Base-by-base conservation (phyloP, 495 filamentous ascomycete species). In the Tetracladium marchalianum region DNA sequence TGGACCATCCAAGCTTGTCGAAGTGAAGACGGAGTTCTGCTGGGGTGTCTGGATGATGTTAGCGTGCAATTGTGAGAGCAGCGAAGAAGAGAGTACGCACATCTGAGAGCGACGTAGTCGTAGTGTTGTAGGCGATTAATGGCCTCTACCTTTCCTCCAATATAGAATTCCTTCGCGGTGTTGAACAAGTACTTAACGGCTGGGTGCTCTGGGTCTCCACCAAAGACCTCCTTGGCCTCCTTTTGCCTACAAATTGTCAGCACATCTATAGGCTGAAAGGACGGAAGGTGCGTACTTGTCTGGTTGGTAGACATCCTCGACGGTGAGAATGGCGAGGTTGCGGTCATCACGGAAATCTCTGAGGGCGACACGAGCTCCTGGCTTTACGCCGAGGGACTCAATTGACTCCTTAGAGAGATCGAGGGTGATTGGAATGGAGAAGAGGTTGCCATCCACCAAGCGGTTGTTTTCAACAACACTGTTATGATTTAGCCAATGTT, bases 1-100 rank as follows among this genome's bases (percentile, higher is more conserved):
- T 78, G 59, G 81, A 80, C 92, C 92, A 98, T 63, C 92, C 92
- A 60, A 98, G 86, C 75, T 98, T 98, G 71, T 96, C 90, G 60
- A 98, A 98, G 76, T 97, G 92, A 43, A 85, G 70, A 53, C 92
- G 88, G 46, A 98, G 76, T 67, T 98, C 92, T 11, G 93, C 84
- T 50, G 92, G 92, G 15, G 93, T 90, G 68, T 94, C 87, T 93
- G 36, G 34, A 6, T n/a, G 15, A 7, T n/a, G 18, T 49, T 27
- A 47, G 41, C 18, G 17, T 38, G 9, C 17, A 41, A 27, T 24
- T 42, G 37, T 27, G 40, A 36, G 12, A 13, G 13, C 16, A 8
- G 12, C 38, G 11, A 12, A 12, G 32, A 17, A 43, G 15, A 17
- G 6, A 19, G 41, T 41, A 68, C 80, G 56, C 76, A 90, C 87